phyloP scores from a whole-genome alignment of 352 stramenopile species.

The Phytophthora nicotianae region DNA sequence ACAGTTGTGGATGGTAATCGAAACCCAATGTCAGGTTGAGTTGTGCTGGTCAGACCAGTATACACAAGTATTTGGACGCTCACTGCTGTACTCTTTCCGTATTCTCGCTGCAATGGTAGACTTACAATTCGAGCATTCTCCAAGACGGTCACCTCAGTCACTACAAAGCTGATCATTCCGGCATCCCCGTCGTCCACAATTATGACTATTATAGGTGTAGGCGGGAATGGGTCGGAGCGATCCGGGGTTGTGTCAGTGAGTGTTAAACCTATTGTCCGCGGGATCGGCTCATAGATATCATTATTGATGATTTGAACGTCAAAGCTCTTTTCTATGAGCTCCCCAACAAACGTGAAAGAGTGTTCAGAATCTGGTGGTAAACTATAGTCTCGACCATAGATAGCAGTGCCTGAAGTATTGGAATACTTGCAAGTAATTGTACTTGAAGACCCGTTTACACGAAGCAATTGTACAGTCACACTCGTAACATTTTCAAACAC shows the following conservation, averaged over 20 bases:
- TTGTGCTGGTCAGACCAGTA: conserved; percentile 15
- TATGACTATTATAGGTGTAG: conserved; percentile 28
- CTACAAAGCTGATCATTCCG: conserved; percentile 51
- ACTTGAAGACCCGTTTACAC: conserved; percentile 53
- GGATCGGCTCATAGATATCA: conserved; percentile 33
- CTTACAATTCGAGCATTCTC: conserved; percentile 35
- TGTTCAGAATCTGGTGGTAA: conserved; percentile 21
- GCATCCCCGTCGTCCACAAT: conserved; percentile 66
- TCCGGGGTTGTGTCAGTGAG: conserved; percentile 45
- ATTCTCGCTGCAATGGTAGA: conserved; percentile 39
- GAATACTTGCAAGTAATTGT: conserved; percentile 49
- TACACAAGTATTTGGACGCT: conserved; percentile 35
- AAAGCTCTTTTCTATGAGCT: conserved; percentile 42
- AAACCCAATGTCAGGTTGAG: conserved; percentile 36
- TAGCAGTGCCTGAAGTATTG: conserved; percentile 28
- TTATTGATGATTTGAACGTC: conserved; percentile 51
- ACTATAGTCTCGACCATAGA: conserved; percentile 38
- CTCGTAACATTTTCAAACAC: conserved; percentile 51
- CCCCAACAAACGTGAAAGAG: conserved; percentile 44
- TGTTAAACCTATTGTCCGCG: conserved; percentile 34
- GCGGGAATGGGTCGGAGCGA: conserved; percentile 33
- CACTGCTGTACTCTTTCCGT: conserved; percentile 38
- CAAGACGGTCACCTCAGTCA: conserved; percentile 14
- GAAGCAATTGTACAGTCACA: conserved; percentile 42
- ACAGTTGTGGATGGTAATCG: conserved; percentile 30